Percentiles rank a stretch among this genome's conserved stretches.
These are phyloP conservation scores for Kurtzmaniella quercitrusa DNA, from an alignment of 1,139 yeast species.

Conservation along the genomic window DNA sequence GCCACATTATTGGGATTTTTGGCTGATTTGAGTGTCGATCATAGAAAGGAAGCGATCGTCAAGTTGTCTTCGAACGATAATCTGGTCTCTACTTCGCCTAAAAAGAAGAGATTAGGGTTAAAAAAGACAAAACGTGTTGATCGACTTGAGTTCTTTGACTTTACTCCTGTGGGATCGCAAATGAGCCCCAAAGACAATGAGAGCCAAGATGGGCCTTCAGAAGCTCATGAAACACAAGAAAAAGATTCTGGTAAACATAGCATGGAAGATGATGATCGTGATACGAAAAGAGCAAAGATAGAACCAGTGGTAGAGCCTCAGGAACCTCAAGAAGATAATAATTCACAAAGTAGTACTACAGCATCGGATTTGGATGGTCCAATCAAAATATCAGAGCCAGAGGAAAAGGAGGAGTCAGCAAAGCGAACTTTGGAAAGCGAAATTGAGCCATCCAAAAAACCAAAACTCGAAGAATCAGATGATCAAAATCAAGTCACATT, in stretches of 20 bases:
- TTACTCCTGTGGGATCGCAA: constrained; percentile 1
- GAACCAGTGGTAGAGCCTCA: neutral
- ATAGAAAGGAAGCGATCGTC: neutral
- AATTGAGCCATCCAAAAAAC: neutral
- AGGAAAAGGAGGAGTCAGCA: neutral
- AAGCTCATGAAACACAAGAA: neutral
- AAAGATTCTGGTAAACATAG: neutral
- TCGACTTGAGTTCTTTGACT: constrained; percentile 7
- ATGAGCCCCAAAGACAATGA: too few relatives aligned
- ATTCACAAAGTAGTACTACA: too few relatives aligned
- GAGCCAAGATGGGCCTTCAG: neutral
- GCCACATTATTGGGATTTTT: neutral
- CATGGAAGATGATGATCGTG: neutral
- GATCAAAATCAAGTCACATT: constrained; percentile 3
- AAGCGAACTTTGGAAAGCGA: neutral
- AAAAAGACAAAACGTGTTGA: constrained; percentile 5
- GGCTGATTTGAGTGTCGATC: neutral
- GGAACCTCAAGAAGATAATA: neutral
- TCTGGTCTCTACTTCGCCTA: constrained; percentile 3
- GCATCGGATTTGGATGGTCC: too few relatives aligned
- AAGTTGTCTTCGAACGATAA: neutral
- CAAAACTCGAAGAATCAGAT: neutral
- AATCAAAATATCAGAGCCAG: too few relatives aligned
- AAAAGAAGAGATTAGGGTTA: constrained; percentile 6
- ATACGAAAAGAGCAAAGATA: neutral